Evolutionary conservation across 495 filamentous ascomycete genomes (phyloP), one percentile per base, ranked within the genome.

Genomic region (Daldinia loculata): DNA sequence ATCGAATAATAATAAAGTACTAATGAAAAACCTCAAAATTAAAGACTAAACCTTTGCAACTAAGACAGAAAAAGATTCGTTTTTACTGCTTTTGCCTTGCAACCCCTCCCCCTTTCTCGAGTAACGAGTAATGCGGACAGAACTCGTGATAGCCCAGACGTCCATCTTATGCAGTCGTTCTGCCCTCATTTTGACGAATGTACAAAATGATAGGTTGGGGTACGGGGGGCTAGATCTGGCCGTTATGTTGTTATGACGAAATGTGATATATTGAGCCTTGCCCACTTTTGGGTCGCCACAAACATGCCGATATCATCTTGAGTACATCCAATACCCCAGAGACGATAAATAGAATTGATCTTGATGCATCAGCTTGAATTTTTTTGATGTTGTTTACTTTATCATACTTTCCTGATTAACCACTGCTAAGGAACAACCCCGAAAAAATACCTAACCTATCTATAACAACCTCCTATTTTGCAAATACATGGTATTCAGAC

Each of bases 241-340:
- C 4, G 15, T 32, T 39, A 63, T 63, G 61, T 30, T 8, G 53
- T 26, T 56, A 56, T 56, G 53, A 63, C 50, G 61, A 63, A 63
- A 63, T 63, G 36, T 63, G 61, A 43, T 53, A 36, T 63, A 22
- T 30, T 30, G 14, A 43, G 2, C 4, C 1, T 43, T 56, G 53
- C 30, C 56, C 56, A 34, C 56, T 59, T 59, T 41, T 29, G 9
- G 17, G 17, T 59, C 22, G 36, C 36, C 19, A 59, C 56, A 38
- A 29, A 2, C 3, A 41, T 7, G 36, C 22, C 34, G 17, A 55
- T 34, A 39, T 51, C 43, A 45, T 34, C 59, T 30, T 22, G n/a
- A 29, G 19, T 34, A 7, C 19, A 51, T 53, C 5, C n/a, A 30
- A 24, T 53, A 30, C 6, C 50, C 12, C 9, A 48, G n/a, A 22